Base-by-base conservation (phyloP, 352 stramenopile species). In the Phytophthora cactorum region DNA sequence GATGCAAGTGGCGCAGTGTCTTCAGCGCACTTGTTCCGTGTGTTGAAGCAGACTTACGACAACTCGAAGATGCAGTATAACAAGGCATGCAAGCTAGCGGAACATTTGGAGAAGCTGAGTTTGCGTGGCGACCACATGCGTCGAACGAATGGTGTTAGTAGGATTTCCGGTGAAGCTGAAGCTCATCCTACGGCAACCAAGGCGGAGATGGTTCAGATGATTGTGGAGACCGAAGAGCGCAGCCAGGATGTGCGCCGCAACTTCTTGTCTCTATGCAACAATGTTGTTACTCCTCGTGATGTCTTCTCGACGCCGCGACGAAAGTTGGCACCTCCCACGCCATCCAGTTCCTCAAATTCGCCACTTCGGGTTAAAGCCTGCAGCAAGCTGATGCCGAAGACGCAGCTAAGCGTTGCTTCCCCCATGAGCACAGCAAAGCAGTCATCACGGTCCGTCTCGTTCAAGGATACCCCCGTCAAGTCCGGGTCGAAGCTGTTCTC, bases 21-120 rank as follows among this genome's bases (percentile, higher is more conserved):
- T 17, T 78, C 79, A 3, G 70, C 68, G 15, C 74, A 89, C 25
- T 76, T 92, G 15, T 90, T 92, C 70, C 78, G 80, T 52, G 78
- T 89, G 29, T 60, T 92, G 28, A 90, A 90, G 58, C 80, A 90
- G 36, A 92, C 84, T 38, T 92, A 90, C 50, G 82, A 92, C 56
- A 90, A 71, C 32, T 90, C 84, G 14, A 92, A 92, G 72, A 59
- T 83, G 44, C 80, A 92, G 66, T 92, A 92, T 61, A 90, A 92
- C 68, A 78, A 72, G 14, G 82, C 81, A 14, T 90, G 71, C 36
- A 66, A 78, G 7, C 45, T 92, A 12, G 70, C 82, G 52, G 71
- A 89, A 36, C 59, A 86, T 27, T 52, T 92, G 34, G 78, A 89
- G 29, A 80, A 78, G 8, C 34, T 91, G 45, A 89, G 59, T 55